These are phyloP conservation scores for Trichosporon coremiiforme DNA, from an alignment of 1,284 basidiomycete species.

Conservation along the genomic window DNA sequence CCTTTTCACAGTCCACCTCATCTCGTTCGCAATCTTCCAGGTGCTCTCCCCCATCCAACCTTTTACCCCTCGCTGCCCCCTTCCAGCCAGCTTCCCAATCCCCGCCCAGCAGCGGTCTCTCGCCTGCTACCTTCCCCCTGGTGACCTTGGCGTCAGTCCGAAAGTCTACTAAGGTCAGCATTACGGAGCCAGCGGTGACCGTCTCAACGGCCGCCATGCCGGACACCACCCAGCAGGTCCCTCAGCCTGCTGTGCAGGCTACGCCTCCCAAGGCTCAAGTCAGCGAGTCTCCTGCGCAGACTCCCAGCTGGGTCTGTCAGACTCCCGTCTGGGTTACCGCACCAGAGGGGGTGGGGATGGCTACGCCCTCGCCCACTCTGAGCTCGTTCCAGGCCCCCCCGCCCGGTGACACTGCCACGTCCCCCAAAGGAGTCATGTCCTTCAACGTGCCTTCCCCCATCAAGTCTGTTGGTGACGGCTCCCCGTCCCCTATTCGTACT, in stretches of 20 bases:
- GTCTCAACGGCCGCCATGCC: not conserved
- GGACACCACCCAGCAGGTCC: not conserved
- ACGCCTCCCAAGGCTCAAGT: not conserved
- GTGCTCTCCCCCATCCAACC: not conserved
- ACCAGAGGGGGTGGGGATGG: not conserved
- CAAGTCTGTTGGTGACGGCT: not conserved
- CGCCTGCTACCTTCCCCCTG: not conserved
- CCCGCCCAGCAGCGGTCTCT: not conserved
- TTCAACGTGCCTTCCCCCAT: conserved; percentile 7
- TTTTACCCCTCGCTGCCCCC: conserved; percentile 1
- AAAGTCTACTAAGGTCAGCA: not conserved
- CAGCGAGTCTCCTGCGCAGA: not conserved
- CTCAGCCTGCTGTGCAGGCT: not conserved
- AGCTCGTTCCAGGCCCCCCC: not conserved
- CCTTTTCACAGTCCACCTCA: conserved; percentile 5
- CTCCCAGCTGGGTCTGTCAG: not conserved
- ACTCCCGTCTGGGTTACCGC: conserved; percentile 13
- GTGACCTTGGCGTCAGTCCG: not conserved
- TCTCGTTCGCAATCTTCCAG: not conserved
- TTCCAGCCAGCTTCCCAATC: not conserved
- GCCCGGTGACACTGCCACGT: not conserved
- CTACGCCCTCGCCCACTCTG: conserved; percentile 12
- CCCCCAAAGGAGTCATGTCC: conserved; percentile 2
- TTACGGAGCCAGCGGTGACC: not conserved
- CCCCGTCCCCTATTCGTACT: not conserved